Evolutionary conservation across 2,329 filamentous ascomycete genomes (phyloP), one percentile per base, ranked within the genome.

Genomic region (Alternaria alternata): DNA sequence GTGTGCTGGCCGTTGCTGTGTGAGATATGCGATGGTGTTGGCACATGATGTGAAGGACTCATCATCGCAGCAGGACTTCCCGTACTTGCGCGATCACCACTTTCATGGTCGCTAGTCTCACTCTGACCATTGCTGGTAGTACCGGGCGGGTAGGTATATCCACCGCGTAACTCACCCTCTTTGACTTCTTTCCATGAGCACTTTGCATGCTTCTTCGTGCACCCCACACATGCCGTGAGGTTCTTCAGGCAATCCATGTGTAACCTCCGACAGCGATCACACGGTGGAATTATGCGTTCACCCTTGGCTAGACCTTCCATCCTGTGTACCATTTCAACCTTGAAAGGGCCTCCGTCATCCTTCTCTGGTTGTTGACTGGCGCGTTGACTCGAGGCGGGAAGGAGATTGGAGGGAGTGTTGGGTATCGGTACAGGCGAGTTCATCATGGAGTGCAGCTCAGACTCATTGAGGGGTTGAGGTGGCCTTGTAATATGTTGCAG

Each of bases 151-250:
- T 74, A 70, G 1, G 71, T 58, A 32, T 70, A 73, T n/a, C 56
- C 61, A 34, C 71, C 70, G 16, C 73, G 72, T 36, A 87, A 65
- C 69, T 96, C 93, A 3, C 90, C 89, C 32, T 92, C 88, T 16
- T 87, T 88, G n/a, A 95, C 87, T 44, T 91, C 88, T 67, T 89
- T 91, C 93, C 93, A 96, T 14, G 88, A 89, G 76, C 93, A 96
- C 71, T 93, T 94, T 20, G 92, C 92, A 75, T 96, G 93, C 75
- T 96, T 96, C 76, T 92, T 94, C 0, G 93, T 96, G 77, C 93
- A 96, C 22, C 92, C 92, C 77, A 90, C 88, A 73, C 93, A 96
- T 8, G 92, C 92, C 0, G 92, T 96, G 39, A 95, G 82, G 64
- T 96, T 91, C 79, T 96, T 96, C 48, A 94, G 82, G 63, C 93